Evolutionary conservation across 2,329 filamentous ascomycete species (phyloP), one percentile per base, ranked within the genome.

Genomic region (Alternaria hordeiaustralica): DNA sequence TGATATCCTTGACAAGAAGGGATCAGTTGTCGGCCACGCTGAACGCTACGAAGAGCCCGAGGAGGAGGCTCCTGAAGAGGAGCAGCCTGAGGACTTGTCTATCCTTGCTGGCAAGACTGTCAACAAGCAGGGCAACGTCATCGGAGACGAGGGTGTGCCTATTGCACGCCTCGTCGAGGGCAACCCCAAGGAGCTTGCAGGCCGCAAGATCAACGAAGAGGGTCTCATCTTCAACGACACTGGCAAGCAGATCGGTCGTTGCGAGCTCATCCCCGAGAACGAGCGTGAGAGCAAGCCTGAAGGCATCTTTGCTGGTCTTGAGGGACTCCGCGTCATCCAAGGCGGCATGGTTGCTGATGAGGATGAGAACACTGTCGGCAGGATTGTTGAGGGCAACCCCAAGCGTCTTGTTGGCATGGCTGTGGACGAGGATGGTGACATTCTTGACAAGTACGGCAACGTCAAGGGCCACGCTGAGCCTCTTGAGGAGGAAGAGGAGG

Each of bases 151-250:
- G 61, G 83, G 83, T 45, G 81, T 84, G 5, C 83, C 83, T n/a
- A 78, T 87, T 64, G 91, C 88, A 36, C 87, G 88, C 43, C 85
- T 93, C 2, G 79, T 92, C 20, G 89, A 92, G 74, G 91, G 91
- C 13, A 87, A 90, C 64, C 74, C 87, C 36, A 87, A 87, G 78
- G 84, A 86, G 58, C 85, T 93, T 45, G 80, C 88, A 10, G 90
- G 90, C 26, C 88, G 87, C 72, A 90, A 90, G 86, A 89, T 89
- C 72, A 89, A 93, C 76, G 90, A 89, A 78, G 82, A 92, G 28
- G 91, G 91, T 36, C 87, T 91, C 73, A 87, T 93, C 68, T 88
- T 89, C 81, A 91, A 90, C 74, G 90, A 93, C 76, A 87, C 85
- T n/a, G 91, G 91, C 49, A 88, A 91, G 61, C 83, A 92, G 50